Base-by-base conservation (phyloP, 108 stramenopile species). In the Pelagomonas calceolata region DNA sequence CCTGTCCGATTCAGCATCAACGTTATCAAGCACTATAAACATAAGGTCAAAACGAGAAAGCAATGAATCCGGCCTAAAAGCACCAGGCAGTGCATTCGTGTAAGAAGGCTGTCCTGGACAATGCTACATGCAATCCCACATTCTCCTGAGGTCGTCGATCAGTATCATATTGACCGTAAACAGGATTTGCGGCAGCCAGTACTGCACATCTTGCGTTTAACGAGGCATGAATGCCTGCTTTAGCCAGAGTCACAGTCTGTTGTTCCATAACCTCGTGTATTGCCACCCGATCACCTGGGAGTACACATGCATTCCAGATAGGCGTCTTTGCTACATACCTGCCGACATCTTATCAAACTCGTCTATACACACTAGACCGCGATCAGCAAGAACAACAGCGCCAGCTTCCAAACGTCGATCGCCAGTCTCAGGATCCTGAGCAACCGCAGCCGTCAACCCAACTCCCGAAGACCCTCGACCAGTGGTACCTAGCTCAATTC, bases 191-290 rank as follows among this genome's bases (percentile, higher is more conserved):
- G 26, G 98, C 98, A 21, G 98, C 98, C 14, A 97, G 80, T 10
- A 99, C 98, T n/a, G 92, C 91, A 76, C 98, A 99, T 45, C 93
- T 70, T 0, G 94, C 96, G 75, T 95, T 97, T 26, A 97, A 82
- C 70, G 87, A 83, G 12, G 94, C 96, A 75, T 97, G 94, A 66
- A 97, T 90, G 1, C 96, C 93, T 0, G 94, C 96, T 86, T 99
- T 99, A 74, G 98, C 97, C 85, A 99, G 98, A 33, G 98, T 99
- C 0, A 99, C 98, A 34, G 98, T 99, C 78, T 99, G 98, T 75
- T 99, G 98, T 85, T 99, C 98, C 98, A 99, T 99, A 0, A 96
- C 98, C 81, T 99, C 97, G 85, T 97, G 98, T 67, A 99, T 97
- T 17, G 96, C 96, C 21, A 98, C 96, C 31, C 95, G 89, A 82